Conservation (phyloP, 2,329 filamentous ascomycete genomes). For the Geoglossum cookeanum region DNA sequence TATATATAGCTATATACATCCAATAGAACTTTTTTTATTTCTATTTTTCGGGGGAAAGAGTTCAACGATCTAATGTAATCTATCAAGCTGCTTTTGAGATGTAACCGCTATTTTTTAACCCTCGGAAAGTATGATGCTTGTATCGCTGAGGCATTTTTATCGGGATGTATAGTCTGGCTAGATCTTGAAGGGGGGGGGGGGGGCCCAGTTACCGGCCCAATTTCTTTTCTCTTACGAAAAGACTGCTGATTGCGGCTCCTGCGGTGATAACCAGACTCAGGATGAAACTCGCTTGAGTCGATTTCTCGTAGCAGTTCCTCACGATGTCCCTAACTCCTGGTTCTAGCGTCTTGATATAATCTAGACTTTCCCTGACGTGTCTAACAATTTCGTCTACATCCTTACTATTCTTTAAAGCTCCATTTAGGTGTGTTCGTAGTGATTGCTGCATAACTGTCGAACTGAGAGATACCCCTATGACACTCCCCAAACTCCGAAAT, state of each 20-base stretch:
- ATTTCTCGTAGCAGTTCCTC: constrained; percentile 43
- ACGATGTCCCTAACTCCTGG: constrained; percentile 40
- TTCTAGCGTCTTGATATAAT: constrained; percentile 46
- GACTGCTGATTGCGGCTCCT: constrained; percentile 25
- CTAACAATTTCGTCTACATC: constrained; percentile 47
- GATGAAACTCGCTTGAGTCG: constrained; percentile 31
- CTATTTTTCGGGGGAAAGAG: no score
- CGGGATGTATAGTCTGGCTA: no score
- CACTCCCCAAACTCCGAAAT: constrained; percentile 52
- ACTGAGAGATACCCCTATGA: constrained; percentile 47
- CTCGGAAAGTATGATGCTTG: no score
- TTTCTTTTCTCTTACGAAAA: constrained; percentile 5
- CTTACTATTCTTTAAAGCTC: constrained; percentile 33
- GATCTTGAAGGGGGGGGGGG: no score
- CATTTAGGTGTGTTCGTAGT: constrained; percentile 36
- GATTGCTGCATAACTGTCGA: constrained; percentile 54
- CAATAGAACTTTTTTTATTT: no score
- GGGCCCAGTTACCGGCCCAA: not conserved
- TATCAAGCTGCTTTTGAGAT: no score
- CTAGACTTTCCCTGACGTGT: constrained; percentile 48
- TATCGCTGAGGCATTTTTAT: no score
- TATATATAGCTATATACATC: no score
- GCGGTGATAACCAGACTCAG: constrained; percentile 31
- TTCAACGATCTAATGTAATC: no score
- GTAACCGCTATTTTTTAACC: no score